A percentile compares a stretch with the other conserved stretches of the same genome.
phyloP scores from a whole-genome alignment of 2,329 filamentous ascomycete species.

The Pseudocercospora ulei region DNA sequence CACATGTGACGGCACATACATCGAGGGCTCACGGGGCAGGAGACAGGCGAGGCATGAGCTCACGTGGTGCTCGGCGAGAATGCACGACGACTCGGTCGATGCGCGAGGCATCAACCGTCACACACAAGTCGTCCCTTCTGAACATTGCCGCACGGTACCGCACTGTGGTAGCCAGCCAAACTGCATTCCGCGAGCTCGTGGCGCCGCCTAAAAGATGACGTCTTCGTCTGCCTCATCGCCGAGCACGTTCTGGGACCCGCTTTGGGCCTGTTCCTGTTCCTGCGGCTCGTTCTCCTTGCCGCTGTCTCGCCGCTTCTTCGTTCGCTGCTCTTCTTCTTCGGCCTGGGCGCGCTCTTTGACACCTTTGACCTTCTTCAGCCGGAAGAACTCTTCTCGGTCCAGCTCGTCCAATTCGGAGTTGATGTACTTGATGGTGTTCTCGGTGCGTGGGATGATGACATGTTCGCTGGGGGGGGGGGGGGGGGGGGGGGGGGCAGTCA shows the following conservation, averaged over 20 bases:
- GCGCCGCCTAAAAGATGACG: constrained; percentile 23
- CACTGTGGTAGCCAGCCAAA: neutral
- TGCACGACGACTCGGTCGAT: too few species aligned
- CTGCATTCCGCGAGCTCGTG: too few species aligned
- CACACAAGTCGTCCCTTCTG: neutral
- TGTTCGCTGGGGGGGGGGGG: constrained; percentile 54
- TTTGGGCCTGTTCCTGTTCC: constrained; percentile 17
- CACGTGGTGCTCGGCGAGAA: too few species aligned
- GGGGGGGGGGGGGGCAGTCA: constrained; percentile 19
- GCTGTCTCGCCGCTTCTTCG: constrained; percentile 24
- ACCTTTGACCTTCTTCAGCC: constrained; percentile 82
- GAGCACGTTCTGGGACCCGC: constrained; percentile 29
- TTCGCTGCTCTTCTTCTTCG: constrained; percentile 32
- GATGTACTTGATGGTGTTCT: constrained; percentile 99
- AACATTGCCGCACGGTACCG: constrained; percentile 4
- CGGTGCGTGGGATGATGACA: constrained; percentile 93
- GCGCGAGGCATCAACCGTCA: too few species aligned
- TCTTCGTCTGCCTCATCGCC: constrained; percentile 33
- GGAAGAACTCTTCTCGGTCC: constrained; percentile 95
- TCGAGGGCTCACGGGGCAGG: too few species aligned
- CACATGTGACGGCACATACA: too few species aligned
- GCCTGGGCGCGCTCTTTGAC: constrained; percentile 52
- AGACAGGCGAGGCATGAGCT: too few species aligned
- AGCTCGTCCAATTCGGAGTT: constrained; percentile 97
- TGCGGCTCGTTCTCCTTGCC: constrained; percentile 30